Base-by-base conservation (phyloP, 805 yeast species). In the Candida nemodendra region DNA sequence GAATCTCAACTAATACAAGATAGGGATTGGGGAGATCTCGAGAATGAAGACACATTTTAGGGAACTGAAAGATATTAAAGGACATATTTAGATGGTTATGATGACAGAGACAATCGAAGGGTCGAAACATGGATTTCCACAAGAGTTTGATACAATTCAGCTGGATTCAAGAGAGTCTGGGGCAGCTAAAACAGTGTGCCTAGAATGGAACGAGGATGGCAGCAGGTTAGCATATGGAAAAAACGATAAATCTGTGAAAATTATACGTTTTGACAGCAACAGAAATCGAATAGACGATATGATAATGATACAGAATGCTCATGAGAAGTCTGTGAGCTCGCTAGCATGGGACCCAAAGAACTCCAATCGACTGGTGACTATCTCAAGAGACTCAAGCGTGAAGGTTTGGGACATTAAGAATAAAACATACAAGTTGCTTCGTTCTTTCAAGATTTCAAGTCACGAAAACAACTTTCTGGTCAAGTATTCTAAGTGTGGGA, bases 291-390 rank as follows among this genome's bases (percentile, higher is more conserved):
- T 66, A 18, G 51, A 50, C 4, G 73, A 70, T 28, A 63, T 69
- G 2, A 24, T 60, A 12, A 45, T 56, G 9, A 61, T 72, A 8
- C 66, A 66, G 18, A 54, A 59, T 15, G 65, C 72, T 5, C 79
- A 74, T 47, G 47, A 51, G 2, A 57, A 56, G 36, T 63, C 72
- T 2, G 72, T 70, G 15, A 67, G 66, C 35, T 36, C 63, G n/a
- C 47, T 74, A 7, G 36, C 66, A 5, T 75, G 77, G 76, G 64
- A 71, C 42, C 76, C 78, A 0, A 48, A 44, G 26, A 56, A 63
- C 26, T 72, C 69, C 31, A 51, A 54, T 30, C 50, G 63, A 13
- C 68, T 75, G 48, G 74, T 69, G 5, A 61, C 76, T 3, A 74
- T 67, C 13, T 75, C 75, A 3, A 48, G 70, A 33, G 78, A 72